These are phyloP conservation scores for Suillus cothurnatus DNA, from an alignment of 768 basidiomycete species.

Conservation along the genomic window DNA sequence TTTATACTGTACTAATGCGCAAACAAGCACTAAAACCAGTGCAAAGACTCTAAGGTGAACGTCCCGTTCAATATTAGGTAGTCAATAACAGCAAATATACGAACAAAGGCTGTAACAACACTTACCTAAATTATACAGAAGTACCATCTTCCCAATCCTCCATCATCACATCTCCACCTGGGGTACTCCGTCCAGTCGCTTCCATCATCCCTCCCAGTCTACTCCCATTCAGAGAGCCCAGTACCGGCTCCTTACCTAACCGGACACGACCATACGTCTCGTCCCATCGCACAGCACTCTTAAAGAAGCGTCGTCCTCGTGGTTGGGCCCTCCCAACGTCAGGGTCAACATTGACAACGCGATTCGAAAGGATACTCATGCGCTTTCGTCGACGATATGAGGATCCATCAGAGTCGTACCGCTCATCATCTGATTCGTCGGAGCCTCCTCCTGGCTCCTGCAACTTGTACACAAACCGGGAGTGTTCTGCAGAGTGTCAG, in stretches of 20 bases:
- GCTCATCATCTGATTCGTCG: constrained; percentile 51
- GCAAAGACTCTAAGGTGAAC: not conserved
- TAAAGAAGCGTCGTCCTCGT: constrained; percentile 59
- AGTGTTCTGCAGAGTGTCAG: constrained; percentile 50
- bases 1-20: not conserved
- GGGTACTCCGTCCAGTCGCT: constrained; percentile 23
- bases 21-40: not conserved
- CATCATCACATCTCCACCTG: constrained; percentile 17
- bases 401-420: constrained; percentile 53
- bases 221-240: constrained; percentile 21
- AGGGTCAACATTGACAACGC: constrained; percentile 52
- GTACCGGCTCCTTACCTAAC: constrained; percentile 24
- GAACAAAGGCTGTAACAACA: not conserved
- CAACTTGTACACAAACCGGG: constrained; percentile 62
- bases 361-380: constrained; percentile 70
- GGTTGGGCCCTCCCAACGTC: constrained; percentile 33
- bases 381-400: constrained; percentile 48
- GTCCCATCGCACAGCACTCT: constrained; percentile 44
- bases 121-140: constrained; percentile 22
- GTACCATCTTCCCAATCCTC: constrained; percentile 36
- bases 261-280: constrained; percentile 27
- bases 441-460: constrained; percentile 51
- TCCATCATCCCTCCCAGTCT: constrained; percentile 28
- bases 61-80: not conserved
- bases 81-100: not conserved